Base-by-base conservation (phyloP, 2,329 filamentous ascomycete genomes). In the Colletotrichum endophyticum region DNA sequence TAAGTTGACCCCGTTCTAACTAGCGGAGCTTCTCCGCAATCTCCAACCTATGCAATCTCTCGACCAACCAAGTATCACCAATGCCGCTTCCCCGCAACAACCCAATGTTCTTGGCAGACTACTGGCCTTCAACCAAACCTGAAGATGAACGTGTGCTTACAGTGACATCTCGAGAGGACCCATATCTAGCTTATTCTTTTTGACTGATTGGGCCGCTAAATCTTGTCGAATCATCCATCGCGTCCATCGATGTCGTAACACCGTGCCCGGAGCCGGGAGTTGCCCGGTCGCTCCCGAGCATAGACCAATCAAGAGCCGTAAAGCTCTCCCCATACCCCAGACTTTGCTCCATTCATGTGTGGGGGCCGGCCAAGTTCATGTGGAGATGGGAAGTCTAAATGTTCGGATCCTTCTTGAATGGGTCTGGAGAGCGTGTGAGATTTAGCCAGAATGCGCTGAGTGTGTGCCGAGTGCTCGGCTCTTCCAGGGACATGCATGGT, bases 1-100 rank as follows among this genome's bases (percentile, higher is more conserved):
- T 36, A n/a, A 16, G 6, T 22, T 15, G 12, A 16, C 44, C 72
- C 49, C 28, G 61, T 30, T 22, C 22, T 6, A 16, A 36, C 61
- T 32, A 61, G 72, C 72, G 72, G 72, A 72, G 68, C 49, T 61
- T 53, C 72, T 75, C 66, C 66, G 72, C 66, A 70, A 16, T 28
- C 44, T 32, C 30, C 30, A 30, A 70, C 12, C 32, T 66, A 19
- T 62, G 27, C 28, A 72, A 25, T 25, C 19, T 12, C 11, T 25
- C 15, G 16, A 49, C 72, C 68, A 72, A 72, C 61, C 61, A 66
- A 15, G 19, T 7, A 7, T n/a, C 12, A 9, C 8, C 72, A 72
- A 75, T 72, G 67, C 59, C 72, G 72, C 72, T 61, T 66, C 72
- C 49, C 72, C 73, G 49, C 73, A 75, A 39, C 39, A 22, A 30